Base-by-base conservation (phyloP, 495 filamentous ascomycete genomes). In the Neurospora terricola region DNA sequence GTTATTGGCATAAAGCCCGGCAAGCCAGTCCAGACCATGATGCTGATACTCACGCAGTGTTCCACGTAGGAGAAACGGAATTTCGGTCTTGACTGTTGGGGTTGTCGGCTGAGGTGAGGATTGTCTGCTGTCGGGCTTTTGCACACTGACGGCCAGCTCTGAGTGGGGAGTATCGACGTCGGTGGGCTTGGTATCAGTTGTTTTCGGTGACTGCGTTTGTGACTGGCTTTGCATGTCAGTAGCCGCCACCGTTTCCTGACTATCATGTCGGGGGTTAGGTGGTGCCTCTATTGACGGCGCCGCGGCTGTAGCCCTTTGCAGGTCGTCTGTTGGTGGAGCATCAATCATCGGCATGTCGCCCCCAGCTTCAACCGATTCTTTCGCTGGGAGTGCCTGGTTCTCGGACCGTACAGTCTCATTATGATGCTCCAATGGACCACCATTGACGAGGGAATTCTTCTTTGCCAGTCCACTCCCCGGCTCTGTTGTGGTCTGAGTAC, bases 41-140 rank as follows among this genome's bases (percentile, higher is more conserved):
- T 98, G 96, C 74, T 99, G 96, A 77, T 99, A 99, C 81, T 97
- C 94, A 81, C 96, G 92, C 18, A 99, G 85, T 3, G 90, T 97
- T 16, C 96, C 96, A 74, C 96, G 90, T 3, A 99, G 84, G n/a
- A 98, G 86, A 73, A 93, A 92, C 0, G 96, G 95, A 70, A 97
- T 87, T 5, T 92, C 90, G 1, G 92, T 97, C 76, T 90, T 91
- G 54, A 66, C 54, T 66, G 54, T 66, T 23, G 88, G 78, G 5
- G 83, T 82, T 73, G 83, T 75, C 27, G 80, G 75, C 42, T 80
- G 77, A 42, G 86, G 85, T 16, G 86, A 84, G 2, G 80, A 80
- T 62, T 79, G 81, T 71, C 84, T 81, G 73, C 83, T 84, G 40
- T 81, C 81, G 34, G 73, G 74, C 69, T 80, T 80, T 38, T 75